phyloP scores from a whole-genome alignment of 768 basidiomycete genomes.

The Butyriboletus loyo region DNA sequence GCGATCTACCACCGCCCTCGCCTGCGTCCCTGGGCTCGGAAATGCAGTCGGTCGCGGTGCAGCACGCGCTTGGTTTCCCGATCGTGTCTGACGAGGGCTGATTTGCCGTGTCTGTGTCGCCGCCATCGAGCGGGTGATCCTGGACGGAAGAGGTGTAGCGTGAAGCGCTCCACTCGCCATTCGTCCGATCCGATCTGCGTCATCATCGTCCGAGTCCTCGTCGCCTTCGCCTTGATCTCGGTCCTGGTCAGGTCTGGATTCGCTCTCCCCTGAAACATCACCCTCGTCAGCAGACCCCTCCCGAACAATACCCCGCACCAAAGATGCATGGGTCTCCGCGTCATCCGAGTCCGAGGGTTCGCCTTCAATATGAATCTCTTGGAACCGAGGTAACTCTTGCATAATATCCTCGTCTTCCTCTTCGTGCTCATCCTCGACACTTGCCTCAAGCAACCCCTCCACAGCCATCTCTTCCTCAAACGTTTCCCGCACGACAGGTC shows the following conservation, averaged over 20 bases:
- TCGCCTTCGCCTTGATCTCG: background rate
- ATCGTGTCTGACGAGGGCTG: conserved; percentile 11
- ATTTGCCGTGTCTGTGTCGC: background rate
- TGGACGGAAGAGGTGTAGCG: background rate
- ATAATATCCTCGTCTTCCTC: background rate
- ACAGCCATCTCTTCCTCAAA: conserved; percentile 23
- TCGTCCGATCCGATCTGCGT: conserved; percentile 12
- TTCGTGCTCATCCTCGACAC: background rate
- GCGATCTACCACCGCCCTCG: conserved; percentile 11
- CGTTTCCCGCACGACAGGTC: background rate
- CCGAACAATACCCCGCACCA: conserved; percentile 1
- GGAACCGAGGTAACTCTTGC: conserved; percentile 3
- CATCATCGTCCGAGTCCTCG: background rate
- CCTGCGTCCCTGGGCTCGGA: conserved; percentile 15
- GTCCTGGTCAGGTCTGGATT: background rate
- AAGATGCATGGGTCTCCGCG: conserved; percentile 21
- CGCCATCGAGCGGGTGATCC: conserved; percentile 12
- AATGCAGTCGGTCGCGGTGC: background rate
- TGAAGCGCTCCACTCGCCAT: conserved; percentile 12
- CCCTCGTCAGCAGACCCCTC: background rate
- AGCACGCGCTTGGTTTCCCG: background rate
- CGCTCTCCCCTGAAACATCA: background rate
- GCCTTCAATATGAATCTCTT: conserved; percentile 6
- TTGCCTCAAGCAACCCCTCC: conserved; percentile 20
- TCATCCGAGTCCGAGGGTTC: conserved; percentile 29